Conservation (phyloP, 768 basidiomycete species). For the Termitomyces heimii region DNA sequence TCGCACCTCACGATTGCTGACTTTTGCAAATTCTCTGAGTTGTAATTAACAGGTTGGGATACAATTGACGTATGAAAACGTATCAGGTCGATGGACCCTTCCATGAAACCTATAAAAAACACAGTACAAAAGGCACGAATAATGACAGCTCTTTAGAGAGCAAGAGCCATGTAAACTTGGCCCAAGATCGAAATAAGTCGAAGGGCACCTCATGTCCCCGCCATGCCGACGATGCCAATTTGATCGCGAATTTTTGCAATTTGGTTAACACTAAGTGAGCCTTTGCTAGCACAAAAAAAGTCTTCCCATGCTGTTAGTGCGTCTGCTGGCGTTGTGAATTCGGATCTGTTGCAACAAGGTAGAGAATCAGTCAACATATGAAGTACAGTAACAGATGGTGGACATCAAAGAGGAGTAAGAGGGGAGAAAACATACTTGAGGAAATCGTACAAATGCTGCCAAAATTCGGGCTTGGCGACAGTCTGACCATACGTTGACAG, state of each 20-base stretch:
- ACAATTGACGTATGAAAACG: neutral
- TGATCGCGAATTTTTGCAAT: slow-evolving; percentile 90
- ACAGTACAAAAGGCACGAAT: too few relatives aligned
- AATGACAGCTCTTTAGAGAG: neutral
- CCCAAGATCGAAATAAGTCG: neutral
- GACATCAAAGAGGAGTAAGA: too few relatives aligned
- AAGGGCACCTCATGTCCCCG: slow-evolving; percentile 47
- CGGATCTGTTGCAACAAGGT: slow-evolving; percentile 31
- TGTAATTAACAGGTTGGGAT: neutral
- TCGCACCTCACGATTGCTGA: neutral
- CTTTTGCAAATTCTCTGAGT: neutral
- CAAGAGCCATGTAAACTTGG: neutral
- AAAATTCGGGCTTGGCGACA: slow-evolving; percentile 78
- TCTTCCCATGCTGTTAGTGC: slow-evolving; percentile 76
- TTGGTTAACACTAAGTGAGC: slow-evolving; percentile 72
- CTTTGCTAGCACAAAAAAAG: slow-evolving; percentile 80
- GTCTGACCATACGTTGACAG: slow-evolving; percentile 55
- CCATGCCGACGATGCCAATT: slow-evolving; percentile 87
- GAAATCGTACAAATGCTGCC: slow-evolving; percentile 64
- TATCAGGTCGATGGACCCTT: neutral
- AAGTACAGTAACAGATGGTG: neutral
- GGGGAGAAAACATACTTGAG: slow-evolving; percentile 41
- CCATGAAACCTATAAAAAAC: neutral
- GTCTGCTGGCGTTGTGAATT: slow-evolving; percentile 62
- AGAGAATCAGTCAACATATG: neutral